A percentile compares a stretch with the other conserved stretches of the same genome.
Conservation (phyloP, 2,329 filamentous ascomycete species). For the Sclerotinia trifoliorum region DNA sequence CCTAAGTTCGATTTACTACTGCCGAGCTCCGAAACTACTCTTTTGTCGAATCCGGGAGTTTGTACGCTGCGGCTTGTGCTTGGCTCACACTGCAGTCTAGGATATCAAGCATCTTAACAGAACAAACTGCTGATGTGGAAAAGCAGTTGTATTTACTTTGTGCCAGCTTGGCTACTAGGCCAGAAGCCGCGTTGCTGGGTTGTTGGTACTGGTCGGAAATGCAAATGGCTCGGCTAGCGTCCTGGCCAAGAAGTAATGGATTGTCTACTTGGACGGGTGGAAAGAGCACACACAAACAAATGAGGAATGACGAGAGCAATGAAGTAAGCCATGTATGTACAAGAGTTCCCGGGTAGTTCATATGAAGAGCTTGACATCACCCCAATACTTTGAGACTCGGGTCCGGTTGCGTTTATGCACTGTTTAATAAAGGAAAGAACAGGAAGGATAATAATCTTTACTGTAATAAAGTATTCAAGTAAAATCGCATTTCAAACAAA, state of each 20-base stretch:
- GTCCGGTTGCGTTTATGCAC: neutral
- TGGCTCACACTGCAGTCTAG: constrained; percentile 9
- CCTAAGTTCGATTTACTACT: neutral
- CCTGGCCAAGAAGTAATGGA: neutral
- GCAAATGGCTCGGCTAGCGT: constrained; percentile 16
- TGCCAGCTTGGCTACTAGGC: neutral
- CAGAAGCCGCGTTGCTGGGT: constrained; percentile 11
- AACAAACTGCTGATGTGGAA: constrained; percentile 6
- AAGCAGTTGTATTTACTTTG: neutral
- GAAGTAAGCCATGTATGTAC: neutral
- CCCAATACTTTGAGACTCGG: neutral
- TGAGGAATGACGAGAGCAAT: neutral
- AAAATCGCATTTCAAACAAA: neutral
- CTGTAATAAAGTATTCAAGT: neutral
- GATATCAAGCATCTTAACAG: constrained; percentile 1
- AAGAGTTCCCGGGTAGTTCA: neutral
- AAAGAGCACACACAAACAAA: neutral
- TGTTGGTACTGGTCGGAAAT: constrained; percentile 19
- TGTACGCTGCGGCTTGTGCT: constrained; percentile 6
- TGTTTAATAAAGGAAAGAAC: neutral
- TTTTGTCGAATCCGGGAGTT: neutral
- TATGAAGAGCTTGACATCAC: neutral
- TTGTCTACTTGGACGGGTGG: neutral
- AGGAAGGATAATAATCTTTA: neutral
- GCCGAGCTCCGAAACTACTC: neutral